These are phyloP conservation scores for Aspergillus melleus DNA, from an alignment of 2,329 filamentous ascomycete genomes.

Conservation along the genomic window DNA sequence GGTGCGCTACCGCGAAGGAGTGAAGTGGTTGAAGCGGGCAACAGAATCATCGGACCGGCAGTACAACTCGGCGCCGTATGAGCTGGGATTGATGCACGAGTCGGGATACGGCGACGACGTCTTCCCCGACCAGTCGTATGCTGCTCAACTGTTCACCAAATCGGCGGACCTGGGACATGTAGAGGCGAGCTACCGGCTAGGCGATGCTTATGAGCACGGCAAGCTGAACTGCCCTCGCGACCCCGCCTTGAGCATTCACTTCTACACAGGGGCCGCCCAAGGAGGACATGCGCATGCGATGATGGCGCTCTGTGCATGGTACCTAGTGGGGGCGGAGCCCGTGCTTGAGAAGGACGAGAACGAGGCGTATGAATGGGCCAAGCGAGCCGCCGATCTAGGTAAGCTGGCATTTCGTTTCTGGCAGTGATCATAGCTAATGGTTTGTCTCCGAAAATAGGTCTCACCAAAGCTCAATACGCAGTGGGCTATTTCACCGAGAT, in stretches of 20 bases:
- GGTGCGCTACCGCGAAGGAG: constrained; percentile 82
- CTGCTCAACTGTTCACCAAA: constrained; percentile 90
- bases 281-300: constrained; percentile 81
- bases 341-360: constrained; percentile 92
- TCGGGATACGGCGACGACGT: constrained; percentile 92
- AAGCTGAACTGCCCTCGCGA: constrained; percentile 83
- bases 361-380: constrained; percentile 96
- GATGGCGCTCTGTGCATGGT: constrained; percentile 99
- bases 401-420: constrained; percentile 39
- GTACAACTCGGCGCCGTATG: constrained; percentile 91
- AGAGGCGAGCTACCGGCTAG: constrained; percentile 82
- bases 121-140: constrained; percentile 86
- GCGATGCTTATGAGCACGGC: constrained; percentile 96
- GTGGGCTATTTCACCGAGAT: constrained; percentile 97
- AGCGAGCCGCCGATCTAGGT: constrained; percentile 82
- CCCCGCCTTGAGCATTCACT: constrained; percentile 91
- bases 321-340: constrained; percentile 90
- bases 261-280: constrained; percentile 91
- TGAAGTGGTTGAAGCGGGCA: constrained; percentile 96
- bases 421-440: no score
- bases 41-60: constrained; percentile 85
- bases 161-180: constrained; percentile 88
- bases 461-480: constrained; percentile 79
- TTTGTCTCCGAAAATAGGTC: constrained; percentile 31
- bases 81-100: constrained; percentile 85